phyloP scores from a whole-genome alignment of 352 stramenopile species.

The Globisporangium nagaii region DNA sequence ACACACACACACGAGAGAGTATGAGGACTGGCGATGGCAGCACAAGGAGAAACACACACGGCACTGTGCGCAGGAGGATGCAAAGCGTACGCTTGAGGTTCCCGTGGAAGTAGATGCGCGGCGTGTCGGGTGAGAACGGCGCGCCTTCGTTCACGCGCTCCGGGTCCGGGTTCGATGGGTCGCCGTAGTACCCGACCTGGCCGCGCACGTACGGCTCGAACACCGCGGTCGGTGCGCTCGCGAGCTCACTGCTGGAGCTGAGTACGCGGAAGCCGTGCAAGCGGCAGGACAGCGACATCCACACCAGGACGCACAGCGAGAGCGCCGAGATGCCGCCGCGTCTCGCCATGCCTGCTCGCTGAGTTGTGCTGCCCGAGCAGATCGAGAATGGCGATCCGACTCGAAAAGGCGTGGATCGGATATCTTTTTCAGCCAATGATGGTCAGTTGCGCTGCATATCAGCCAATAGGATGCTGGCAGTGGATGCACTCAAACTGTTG shows the following conservation, averaged over 20 bases:
- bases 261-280: constrained; percentile 31
- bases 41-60: constrained; percentile 19
- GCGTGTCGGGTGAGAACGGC: constrained; percentile 65
- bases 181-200: constrained; percentile 79
- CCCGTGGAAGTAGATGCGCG: constrained; percentile 43
- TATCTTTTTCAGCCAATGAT: neutral
- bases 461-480: neutral
- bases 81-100: constrained; percentile 36
- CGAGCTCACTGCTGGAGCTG: constrained; percentile 22
- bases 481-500: neutral
- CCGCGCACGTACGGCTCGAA: constrained; percentile 85
- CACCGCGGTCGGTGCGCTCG: constrained; percentile 24
- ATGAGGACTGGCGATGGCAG: no score
- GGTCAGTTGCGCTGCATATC: no score
- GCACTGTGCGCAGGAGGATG: no score
- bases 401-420: constrained; percentile 3
- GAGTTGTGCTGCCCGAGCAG: no score
- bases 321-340: neutral
- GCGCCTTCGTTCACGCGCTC: constrained; percentile 85
- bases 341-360: neutral
- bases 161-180: constrained; percentile 52
- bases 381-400: no score
- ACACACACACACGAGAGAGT: no score
- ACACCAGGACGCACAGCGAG: neutral
- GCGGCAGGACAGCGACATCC: neutral